Evolutionary conservation across 169 alveolate species (phyloP).

Genomic region (Plasmodium cynomolgi): DNA sequence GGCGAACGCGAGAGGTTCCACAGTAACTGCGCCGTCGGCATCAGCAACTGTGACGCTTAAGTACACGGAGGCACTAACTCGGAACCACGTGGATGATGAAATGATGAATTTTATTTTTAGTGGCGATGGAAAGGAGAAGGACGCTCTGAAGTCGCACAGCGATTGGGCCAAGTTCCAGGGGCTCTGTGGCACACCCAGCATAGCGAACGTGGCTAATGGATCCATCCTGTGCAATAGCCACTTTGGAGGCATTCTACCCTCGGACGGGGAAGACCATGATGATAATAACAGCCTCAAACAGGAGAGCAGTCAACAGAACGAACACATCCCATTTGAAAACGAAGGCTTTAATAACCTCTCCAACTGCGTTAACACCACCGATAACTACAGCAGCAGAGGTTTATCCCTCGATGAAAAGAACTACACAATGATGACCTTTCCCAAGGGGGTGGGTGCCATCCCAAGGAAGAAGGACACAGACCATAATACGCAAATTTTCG

Average conservation of each 20-base stretch:
- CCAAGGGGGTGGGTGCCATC: not conserved
- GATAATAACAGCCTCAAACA: not conserved
- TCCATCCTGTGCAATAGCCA: not conserved
- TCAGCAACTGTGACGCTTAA: not conserved
- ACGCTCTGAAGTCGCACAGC: not conserved
- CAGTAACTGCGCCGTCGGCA: not conserved
- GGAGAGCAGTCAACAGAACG: not conserved
- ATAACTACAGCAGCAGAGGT: not conserved
- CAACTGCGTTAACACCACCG: not conserved
- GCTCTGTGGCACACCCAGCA: not conserved
- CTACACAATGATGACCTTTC: not conserved
- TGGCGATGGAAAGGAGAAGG: not conserved
- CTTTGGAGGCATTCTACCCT: not conserved
- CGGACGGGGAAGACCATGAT: not conserved
- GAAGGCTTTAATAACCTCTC: not conserved
- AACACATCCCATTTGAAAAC: not conserved
- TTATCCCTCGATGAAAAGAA: not conserved
- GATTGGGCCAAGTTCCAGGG: not conserved
- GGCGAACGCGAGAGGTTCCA: not conserved
- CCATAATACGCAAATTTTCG: not conserved
- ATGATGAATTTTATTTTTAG: not conserved
- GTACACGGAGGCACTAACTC: not conserved
- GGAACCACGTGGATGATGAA: not conserved
- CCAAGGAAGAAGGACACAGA: conserved; percentile 6
- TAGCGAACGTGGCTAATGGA: not conserved